A percentile compares a stretch with the other conserved stretches of the same genome.
Conservation (phyloP, 164 flowering plant genomes). For the Nelumbo lutea region DNA sequence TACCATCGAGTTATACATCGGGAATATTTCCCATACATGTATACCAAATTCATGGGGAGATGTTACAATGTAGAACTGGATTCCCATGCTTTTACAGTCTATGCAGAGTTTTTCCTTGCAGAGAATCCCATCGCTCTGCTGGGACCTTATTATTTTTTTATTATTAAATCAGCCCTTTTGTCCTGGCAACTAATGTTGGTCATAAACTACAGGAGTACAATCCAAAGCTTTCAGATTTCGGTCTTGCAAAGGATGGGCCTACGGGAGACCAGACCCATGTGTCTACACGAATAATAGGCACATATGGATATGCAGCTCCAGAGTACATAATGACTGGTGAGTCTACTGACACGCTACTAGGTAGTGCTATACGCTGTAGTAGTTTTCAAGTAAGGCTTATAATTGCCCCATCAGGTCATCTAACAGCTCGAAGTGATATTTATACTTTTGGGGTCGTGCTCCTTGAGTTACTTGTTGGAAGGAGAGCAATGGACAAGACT, state of each 20-base stretch:
- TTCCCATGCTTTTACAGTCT: too few species aligned
- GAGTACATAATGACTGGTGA: slow-evolving; percentile 61
- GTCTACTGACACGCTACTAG: slow-evolving; percentile 11
- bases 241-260: slow-evolving; percentile 94
- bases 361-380: too few species aligned
- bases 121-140: too few species aligned
- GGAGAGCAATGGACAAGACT: slow-evolving; percentile 84
- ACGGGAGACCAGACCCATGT: slow-evolving; percentile 98
- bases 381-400: too few species aligned
- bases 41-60: too few species aligned
- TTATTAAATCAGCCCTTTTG: not conserved
- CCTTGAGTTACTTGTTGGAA: slow-evolving; percentile 90
- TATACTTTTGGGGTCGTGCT: slow-evolving; percentile 97
- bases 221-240: slow-evolving; percentile 94
- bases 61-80: too few species aligned
- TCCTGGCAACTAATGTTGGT: slow-evolving; percentile 7
- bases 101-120: too few species aligned
- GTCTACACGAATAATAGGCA: slow-evolving; percentile 92
- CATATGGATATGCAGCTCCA: slow-evolving; percentile 65
- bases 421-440: slow-evolving; percentile 88
- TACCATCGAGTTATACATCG: too few species aligned
- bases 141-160: too few species aligned
- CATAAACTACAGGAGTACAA: slow-evolving; percentile 55
- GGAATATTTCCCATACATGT: too few species aligned
- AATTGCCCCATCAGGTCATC: slow-evolving; percentile 49